A percentile compares a stretch with the other conserved stretches of the same genome.
Evolutionary conservation across 148 eudicot species (phyloP).

Genomic region (Cornus kousa): DNA sequence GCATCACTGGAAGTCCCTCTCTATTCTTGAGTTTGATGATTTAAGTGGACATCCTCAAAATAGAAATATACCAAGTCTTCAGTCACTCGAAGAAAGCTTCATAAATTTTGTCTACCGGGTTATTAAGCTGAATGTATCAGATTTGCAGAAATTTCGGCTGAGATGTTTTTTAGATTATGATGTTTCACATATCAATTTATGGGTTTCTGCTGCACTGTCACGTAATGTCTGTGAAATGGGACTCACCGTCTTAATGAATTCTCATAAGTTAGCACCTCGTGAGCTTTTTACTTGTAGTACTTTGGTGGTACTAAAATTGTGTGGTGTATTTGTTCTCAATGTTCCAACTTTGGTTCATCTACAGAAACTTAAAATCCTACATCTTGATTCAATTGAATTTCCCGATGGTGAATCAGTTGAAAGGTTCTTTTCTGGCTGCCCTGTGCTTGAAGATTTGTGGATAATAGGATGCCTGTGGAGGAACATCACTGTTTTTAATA

Average conservation of each 20-base stretch:
- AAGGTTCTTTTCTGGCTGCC: constrained; percentile 18
- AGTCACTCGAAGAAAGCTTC: background rate
- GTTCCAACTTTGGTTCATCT: background rate
- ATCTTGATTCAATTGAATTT: background rate
- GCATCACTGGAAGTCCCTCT: background rate
- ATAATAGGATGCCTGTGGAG: background rate
- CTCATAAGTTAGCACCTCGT: background rate
- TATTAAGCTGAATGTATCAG: background rate
- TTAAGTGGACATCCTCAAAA: too few relatives aligned
- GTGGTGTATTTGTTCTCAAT: background rate
- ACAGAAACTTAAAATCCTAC: constrained; percentile 11
- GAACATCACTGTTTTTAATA: background rate
- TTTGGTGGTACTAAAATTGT: background rate
- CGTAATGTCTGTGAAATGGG: constrained; percentile 16
- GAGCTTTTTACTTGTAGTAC: constrained; percentile 5
- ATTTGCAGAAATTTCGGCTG: constrained; percentile 16
- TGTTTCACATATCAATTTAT: background rate
- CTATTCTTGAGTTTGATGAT: constrained; percentile 19
- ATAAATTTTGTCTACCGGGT: constrained; percentile 7
- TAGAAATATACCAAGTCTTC: too few relatives aligned
- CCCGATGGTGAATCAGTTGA: background rate
- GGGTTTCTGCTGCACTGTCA: constrained; percentile 11
- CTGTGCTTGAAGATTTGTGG: constrained; percentile 23
- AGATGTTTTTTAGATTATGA: background rate
- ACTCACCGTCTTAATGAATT: background rate